Conservation (phyloP, 2,329 filamentous ascomycete genomes). For the Ophiostoma angusticollis region DNA sequence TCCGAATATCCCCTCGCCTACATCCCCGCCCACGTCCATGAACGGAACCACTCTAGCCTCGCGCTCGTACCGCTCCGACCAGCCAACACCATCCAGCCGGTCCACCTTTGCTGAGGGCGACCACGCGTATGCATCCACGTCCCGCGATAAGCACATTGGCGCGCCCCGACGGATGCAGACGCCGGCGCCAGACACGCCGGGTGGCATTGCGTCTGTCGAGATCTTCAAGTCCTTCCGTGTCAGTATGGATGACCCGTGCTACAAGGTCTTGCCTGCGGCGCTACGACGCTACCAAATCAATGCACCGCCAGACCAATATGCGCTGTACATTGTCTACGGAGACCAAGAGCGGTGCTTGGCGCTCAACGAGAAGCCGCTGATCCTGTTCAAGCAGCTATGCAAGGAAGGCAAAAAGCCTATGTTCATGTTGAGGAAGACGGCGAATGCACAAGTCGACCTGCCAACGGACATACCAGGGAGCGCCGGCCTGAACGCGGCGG, state of each 20-base stretch:
- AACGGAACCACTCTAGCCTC: conserved; percentile 42
- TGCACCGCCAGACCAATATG: conserved; percentile 93
- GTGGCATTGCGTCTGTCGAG: conserved; percentile 57
- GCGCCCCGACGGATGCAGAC: conserved; percentile 48
- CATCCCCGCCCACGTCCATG: conserved; percentile 47
- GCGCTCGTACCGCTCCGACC: conserved; percentile 46
- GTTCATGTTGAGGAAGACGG: conserved; percentile 84
- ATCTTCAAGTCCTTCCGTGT: conserved; percentile 99
- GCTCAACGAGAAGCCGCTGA: conserved; percentile 83
- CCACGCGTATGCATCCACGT: conserved; percentile 23
- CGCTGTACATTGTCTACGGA: conserved; percentile 96
- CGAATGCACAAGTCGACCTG: conserved; percentile 36
- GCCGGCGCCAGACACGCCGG: conserved; percentile 48
- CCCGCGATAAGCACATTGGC: conserved; percentile 24
- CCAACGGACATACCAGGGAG: conserved; percentile 36
- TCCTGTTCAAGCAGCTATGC: conserved; percentile 93
- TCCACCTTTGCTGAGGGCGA: conserved; percentile 43
- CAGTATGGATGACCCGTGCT: conserved; percentile 93
- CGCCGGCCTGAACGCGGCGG: conserved; percentile 34
- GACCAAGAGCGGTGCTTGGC: conserved; percentile 91
- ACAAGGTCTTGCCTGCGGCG: conserved; percentile 90
- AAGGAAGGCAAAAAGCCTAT: conserved; percentile 97
- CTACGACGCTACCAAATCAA: conserved; percentile 98
- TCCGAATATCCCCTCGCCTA: conserved; percentile 57
- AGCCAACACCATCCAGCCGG: conserved; percentile 40